A percentile compares a stretch with the other conserved stretches of the same genome.
Conservation (phyloP, 306 rosid genomes). For the Ceratonia siliqua region DNA sequence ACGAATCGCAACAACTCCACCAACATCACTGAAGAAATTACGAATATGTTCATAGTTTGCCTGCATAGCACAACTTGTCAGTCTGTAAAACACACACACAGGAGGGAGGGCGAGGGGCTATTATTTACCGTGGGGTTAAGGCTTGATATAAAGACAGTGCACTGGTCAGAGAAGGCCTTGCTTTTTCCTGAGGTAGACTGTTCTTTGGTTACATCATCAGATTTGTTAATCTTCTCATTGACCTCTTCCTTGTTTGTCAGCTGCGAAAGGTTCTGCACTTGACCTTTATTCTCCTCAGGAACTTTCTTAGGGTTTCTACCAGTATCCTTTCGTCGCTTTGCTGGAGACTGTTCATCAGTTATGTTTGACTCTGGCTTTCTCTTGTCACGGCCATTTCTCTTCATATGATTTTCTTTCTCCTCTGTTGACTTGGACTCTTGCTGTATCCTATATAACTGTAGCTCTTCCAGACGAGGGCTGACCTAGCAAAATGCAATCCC, state of each 20-base stretch:
- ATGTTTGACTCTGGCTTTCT: conserved; percentile 63
- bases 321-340: conserved; percentile 65
- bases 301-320: conserved; percentile 49
- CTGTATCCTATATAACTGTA: conserved; percentile 62
- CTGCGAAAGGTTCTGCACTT: conserved; percentile 40
- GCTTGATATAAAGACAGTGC: conserved; percentile 86
- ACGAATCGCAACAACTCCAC: conserved; percentile 83
- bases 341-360: conserved; percentile 50
- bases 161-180: conserved; percentile 69
- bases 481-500: conserved; percentile 49
- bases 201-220: conserved; percentile 44
- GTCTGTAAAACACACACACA: not conserved
- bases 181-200: conserved; percentile 46
- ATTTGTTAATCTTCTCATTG: conserved; percentile 41
- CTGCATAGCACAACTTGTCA: conserved; percentile 49
- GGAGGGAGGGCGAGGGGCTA: not conserved
- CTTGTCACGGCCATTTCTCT: conserved; percentile 64
- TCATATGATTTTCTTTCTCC: conserved; percentile 55
- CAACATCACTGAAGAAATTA: conserved; percentile 76
- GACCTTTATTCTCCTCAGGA: conserved; percentile 49
- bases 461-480: conserved; percentile 76
- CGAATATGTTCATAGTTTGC: conserved; percentile 67
- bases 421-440: conserved; percentile 64
- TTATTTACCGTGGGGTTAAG: conserved; percentile 58
- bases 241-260: conserved; percentile 39